Base-by-base conservation (phyloP, 805 yeast species). In the Barnettozyma wickerhamii region DNA sequence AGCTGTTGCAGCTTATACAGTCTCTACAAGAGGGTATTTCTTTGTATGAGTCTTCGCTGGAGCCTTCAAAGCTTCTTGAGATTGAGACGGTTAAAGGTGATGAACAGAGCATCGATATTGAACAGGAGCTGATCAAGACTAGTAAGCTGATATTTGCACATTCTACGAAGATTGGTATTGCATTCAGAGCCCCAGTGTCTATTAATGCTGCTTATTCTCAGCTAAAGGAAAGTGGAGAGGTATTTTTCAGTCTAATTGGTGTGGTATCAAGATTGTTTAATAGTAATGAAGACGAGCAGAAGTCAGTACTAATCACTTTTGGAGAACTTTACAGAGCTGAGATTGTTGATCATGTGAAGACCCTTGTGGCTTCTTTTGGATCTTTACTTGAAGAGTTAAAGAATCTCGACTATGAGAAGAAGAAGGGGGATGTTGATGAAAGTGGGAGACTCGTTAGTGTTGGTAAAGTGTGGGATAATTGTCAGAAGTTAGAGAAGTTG, bases 111-210 rank as follows among this genome's bases (percentile, higher is more conserved):
- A 54, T 40, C 36, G 65, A 13, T 19, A 66, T 78, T 3, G 63
- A 54, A 6, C 65, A 62, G 6, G 95, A 87, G 51, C 52, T 85
- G 13, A 59, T 55, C 5, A 88, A 87, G 55, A 53, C 84, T 6
- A 58, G 77, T 15, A 69, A 74, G 42, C 63, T 87, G 30, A 66
- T 82, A 7, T 79, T 72, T 58, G 89, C 95, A 1, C 89, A 85
- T 56, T 69, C 82, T 3, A 87, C 95, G 3, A 86, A 86, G 56
- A 65, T 85, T 6, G 90, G 89, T 2, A 71, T 83, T 20, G 74
- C 82, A 0, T 83, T 79, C 64, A 78, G 77, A 51, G 80, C 85
- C 3, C 79, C 79, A 2, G 69, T 75, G 32, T 62, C 68, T 18
- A 54, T 61, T 0, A 66, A 65, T 36, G 77, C 83, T 1, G 79